Conservation (phyloP, 1,284 basidiomycete genomes). For the Papiliotrema terrestris region DNA sequence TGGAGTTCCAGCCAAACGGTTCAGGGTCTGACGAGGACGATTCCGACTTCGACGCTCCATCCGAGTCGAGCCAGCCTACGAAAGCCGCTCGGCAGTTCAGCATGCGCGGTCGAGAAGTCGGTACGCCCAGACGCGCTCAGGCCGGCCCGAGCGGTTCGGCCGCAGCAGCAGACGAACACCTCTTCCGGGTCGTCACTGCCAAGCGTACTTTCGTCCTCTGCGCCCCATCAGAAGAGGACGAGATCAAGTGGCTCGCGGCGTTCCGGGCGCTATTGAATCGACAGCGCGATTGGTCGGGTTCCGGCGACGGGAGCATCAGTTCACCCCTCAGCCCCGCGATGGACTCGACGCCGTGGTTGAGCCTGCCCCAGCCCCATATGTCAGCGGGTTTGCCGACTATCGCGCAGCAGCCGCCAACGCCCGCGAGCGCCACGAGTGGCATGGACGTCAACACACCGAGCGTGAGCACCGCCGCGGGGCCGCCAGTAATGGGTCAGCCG, state of each 20-base stretch:
- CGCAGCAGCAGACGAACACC: conserved; percentile 51
- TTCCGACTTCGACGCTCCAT: conserved; percentile 35
- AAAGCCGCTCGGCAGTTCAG: conserved; percentile 5
- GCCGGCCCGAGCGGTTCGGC: conserved; percentile 4
- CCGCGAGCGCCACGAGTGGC: conserved; percentile 8
- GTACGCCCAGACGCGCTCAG: conserved; percentile 4
- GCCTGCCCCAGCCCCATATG: neutral
- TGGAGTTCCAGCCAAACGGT: conserved; percentile 61
- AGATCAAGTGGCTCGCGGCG: conserved; percentile 96
- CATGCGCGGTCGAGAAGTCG: neutral
- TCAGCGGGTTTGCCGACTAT: conserved; percentile 23
- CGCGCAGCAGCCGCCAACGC: conserved; percentile 38
- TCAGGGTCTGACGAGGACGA: conserved; percentile 12
- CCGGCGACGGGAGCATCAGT: neutral
- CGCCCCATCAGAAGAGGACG: conserved; percentile 94
- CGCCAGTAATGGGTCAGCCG: conserved; percentile 6
- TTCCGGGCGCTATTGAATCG: conserved; percentile 74
- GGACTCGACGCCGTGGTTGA: neutral
- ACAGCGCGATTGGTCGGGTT: conserved; percentile 20
- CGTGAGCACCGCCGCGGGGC: conserved; percentile 5
- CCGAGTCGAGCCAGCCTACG: conserved; percentile 5
- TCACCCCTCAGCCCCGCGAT: neutral
- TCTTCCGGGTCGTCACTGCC: conserved; percentile 95
- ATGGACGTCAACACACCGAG: neutral
- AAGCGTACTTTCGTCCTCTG: conserved; percentile 85